Base-by-base conservation (phyloP, 2,329 filamentous ascomycete species). In the Ambrosiella beaveri region DNA sequence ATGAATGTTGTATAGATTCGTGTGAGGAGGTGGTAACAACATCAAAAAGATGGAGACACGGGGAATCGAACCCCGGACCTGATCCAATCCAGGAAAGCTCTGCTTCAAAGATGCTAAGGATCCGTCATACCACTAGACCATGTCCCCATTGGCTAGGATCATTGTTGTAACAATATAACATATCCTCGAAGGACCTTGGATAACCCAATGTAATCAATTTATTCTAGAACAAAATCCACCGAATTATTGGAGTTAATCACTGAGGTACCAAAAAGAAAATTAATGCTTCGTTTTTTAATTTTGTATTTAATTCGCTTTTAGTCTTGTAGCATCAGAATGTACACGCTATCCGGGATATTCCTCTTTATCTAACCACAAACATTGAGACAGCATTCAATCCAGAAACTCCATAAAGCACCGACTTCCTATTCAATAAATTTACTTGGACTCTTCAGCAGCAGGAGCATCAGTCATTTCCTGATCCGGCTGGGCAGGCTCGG, bases 381-480 rank as follows among this genome's bases (percentile, higher is more conserved):
- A 53, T 51, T 51, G 27, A 35, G 47, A 51, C 47, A 51, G 47
- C 47, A 51, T 19, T 9, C 47, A 44, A 49, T 56, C 47, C 44
- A 27, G 27, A 15, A 51, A 51, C 47, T 51, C 47, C 47, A 9
- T 19, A 15, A 36, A 51, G 37, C 35, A 11, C 15, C 35, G 19
- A 19, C 52, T 41, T 54, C 52, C 37, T 9, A n/a, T 35, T 54
- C 15, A 54, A 54, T 6, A n/a, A 37, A 1, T 52, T 60, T 60
- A 60, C 56, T 60, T 60, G 17, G 59, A 52, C 7, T 66, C 71
- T 64, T 80, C 77, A 38, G 72, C 70, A 39, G 72, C 69, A 58
- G 82, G 79, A 15, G 77, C 79, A 64, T 84, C 80, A 63, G 78
- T 74, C 80, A 83, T 83, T 64, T 81, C 79, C 66, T 80, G 76